Base-by-base conservation (phyloP, 306 rosid genomes). In the Dryas alaskensis region DNA sequence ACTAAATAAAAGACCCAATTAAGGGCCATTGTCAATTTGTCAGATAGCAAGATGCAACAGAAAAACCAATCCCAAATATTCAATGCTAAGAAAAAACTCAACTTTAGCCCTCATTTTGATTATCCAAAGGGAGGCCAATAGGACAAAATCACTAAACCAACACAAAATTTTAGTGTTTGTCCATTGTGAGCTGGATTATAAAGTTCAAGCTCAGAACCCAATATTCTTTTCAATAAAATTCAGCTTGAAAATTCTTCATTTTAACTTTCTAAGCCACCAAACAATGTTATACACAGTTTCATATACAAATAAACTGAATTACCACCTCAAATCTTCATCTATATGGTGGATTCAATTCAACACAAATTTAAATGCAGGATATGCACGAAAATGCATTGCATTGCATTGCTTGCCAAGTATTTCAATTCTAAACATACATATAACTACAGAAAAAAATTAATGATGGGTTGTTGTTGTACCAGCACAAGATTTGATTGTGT, bases 401-500 rank as follows among this genome's bases (percentile, higher is more conserved):
- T 47, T 72, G 9, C 67, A 72, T 47, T 72, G 12, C 12, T 49
- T 13, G 39, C 8, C 3, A 13, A 25, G 70, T 27, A 65, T 17
- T 5, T 45, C 7, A 71, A 44, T 22, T 13, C 0, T 1, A 14
- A 69, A n/a, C 51, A 19, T 4, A 64, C 13, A 60, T 2, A 64
- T 14, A 49, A 5, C 57, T 13, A 48, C 37, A 52, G 57, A 76
- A 42, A 39, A 40, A 78, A 50, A 43, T 6, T 3, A 10, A 8
- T 9, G n/a, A 4, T 1, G 47, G 49, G 66, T 6, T 55, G 42
- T 40, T 8, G 10, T 17, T n/a, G 58, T 61, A 89, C 95, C 95
- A 58, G 92, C 95, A 43, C 95, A 89, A 50, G 95, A 87, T 80
- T 89, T 87, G 86, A 87, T 89, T 31, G 95, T 89, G 79, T 89